Conservation (phyloP, 768 basidiomycete genomes). For the Coprinellus aureogranulatus region DNA sequence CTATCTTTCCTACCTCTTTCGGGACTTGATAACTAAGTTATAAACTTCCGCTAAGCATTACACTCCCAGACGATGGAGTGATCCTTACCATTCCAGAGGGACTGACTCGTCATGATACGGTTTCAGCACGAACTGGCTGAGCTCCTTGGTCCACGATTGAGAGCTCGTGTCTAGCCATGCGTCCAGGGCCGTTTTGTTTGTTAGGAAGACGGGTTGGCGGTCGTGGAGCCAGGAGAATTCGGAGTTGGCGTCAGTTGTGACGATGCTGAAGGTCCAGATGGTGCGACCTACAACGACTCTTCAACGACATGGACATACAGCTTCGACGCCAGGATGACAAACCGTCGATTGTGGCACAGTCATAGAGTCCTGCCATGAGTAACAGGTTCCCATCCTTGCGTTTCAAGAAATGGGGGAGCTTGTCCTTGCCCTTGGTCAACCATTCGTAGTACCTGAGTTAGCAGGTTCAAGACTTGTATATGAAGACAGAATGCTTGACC, state of each 20-base stretch:
- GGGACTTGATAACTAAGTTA: constrained; percentile 77
- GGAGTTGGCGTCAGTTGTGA: constrained; percentile 76
- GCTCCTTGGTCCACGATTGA: constrained; percentile 58
- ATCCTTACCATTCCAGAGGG: constrained; percentile 66
- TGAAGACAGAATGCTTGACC: too few relatives aligned
- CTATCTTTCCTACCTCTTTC: constrained; percentile 88
- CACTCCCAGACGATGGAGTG: background rate
- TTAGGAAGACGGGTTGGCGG: constrained; percentile 81
- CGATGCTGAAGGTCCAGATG: constrained; percentile 83
- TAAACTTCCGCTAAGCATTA: background rate
- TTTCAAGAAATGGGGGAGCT: constrained; percentile 80
- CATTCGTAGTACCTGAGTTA: constrained; percentile 90
- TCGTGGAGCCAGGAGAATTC: constrained; percentile 87
- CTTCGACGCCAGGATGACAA: background rate
- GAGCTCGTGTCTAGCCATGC: constrained; percentile 81
- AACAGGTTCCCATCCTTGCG: constrained; percentile 63
- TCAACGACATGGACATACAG: background rate
- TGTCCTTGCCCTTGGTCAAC: constrained; percentile 78
- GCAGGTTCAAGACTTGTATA: constrained; percentile 2
- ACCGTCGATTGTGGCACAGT: constrained; percentile 68
- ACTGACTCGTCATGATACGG: constrained; percentile 51
- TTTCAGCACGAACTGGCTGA: constrained; percentile 53
- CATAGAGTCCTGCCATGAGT: constrained; percentile 88
- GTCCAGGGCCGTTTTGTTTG: constrained; percentile 53
- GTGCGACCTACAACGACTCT: constrained; percentile 41